phyloP scores from a whole-genome alignment of 495 filamentous ascomycete genomes.

The Pseudoneurospora amorphoporcata region DNA sequence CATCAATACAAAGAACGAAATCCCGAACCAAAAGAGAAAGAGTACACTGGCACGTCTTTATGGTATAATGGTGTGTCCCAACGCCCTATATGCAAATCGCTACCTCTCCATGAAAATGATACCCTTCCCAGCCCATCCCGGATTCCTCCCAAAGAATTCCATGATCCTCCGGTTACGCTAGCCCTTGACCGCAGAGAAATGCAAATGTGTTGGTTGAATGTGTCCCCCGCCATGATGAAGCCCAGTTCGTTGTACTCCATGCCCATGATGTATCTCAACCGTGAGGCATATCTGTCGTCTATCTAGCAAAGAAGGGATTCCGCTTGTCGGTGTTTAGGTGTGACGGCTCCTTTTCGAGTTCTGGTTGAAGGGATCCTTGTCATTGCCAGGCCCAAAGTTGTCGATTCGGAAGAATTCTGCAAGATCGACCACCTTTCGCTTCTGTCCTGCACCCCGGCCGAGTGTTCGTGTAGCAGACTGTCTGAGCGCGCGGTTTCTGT shows the following conservation, averaged over 20 bases:
- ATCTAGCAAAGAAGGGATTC: background rate
- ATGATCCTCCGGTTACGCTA: background rate
- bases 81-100: background rate
- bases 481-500: slow-evolving; percentile 29
- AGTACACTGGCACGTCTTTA: background rate
- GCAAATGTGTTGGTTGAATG: background rate
- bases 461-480: slow-evolving; percentile 27
- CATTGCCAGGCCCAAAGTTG: slow-evolving; percentile 44
- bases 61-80: background rate
- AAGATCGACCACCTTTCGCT: slow-evolving; percentile 59
- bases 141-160: background rate
- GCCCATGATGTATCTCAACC: background rate
- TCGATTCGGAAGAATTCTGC: slow-evolving; percentile 79
- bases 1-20: background rate
- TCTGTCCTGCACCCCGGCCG: slow-evolving; percentile 57
- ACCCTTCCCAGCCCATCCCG: background rate
- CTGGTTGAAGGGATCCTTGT: slow-evolving; percentile 53
- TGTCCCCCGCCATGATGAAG: background rate
- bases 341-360: slow-evolving; percentile 64
- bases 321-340: slow-evolving; percentile 30
- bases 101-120: background rate
- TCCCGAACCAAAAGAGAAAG: background rate
- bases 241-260: background rate
- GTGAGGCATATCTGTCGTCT: background rate
- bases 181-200: background rate